Evolutionary conservation across 805 yeast species (phyloP).

Genomic region (Cyberlindnera bimundalis): DNA sequence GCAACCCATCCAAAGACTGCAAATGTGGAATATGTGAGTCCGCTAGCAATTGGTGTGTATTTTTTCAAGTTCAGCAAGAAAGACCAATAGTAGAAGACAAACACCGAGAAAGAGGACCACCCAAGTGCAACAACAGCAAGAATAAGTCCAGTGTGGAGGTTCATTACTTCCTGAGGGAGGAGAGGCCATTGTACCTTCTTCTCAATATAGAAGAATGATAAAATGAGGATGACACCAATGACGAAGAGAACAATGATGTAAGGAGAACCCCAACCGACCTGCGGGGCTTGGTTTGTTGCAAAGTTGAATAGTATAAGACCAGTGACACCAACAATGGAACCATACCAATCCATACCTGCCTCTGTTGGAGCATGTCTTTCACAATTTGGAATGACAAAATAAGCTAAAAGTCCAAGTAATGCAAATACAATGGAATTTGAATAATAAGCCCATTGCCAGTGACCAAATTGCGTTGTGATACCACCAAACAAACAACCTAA

Average conservation of each 20-base stretch:
- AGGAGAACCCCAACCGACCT: conserved; percentile 60
- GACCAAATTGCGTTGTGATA: conserved; percentile 37
- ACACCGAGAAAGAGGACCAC: conserved; percentile 77
- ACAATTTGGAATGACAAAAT: conserved; percentile 33
- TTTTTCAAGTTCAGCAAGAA: conserved; percentile 46
- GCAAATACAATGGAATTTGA: conserved; percentile 36
- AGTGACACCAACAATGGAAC: conserved; percentile 51
- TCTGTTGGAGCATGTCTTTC: conserved; percentile 20
- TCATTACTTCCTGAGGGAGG: conserved; percentile 48
- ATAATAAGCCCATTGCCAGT: conserved; percentile 53
- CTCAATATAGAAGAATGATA: conserved; percentile 47
- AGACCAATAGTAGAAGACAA: conserved; percentile 62
- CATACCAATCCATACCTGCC: conserved; percentile 45
- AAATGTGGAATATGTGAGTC: conserved; percentile 43
- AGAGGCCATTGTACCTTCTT: conserved; percentile 43
- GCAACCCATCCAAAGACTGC: conserved; percentile 54
- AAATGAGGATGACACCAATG: conserved; percentile 43
- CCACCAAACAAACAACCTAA: conserved; percentile 52
- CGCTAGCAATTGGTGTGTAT: conserved; percentile 39
- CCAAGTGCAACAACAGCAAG: conserved; percentile 54
- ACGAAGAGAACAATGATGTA: conserved; percentile 57
- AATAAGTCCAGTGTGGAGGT: conserved; percentile 43
- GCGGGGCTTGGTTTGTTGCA: conserved; percentile 74
- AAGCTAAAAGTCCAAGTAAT: conserved; percentile 30
- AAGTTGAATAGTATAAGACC: conserved; percentile 65